These are phyloP conservation scores for Raddia guianensis DNA, from an alignment of 176 grass and related monocot species.

Conservation along the genomic window DNA sequence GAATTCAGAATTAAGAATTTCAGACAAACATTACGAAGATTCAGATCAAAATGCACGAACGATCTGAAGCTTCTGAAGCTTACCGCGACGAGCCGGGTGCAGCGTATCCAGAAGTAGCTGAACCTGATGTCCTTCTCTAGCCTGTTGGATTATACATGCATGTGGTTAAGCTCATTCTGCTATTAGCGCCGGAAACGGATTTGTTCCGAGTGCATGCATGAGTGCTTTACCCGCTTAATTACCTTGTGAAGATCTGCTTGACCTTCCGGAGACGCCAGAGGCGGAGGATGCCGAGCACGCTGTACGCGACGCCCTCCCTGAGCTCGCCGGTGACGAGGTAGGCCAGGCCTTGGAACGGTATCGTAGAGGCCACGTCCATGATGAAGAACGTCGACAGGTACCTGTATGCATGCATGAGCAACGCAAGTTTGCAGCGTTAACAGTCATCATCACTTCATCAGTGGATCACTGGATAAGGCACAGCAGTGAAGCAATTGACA, in stretches of 20 bases:
- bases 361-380: slow-evolving; percentile 91
- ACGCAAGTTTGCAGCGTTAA: background rate
- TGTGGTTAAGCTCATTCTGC: slow-evolving; percentile 4
- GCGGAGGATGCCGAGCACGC: slow-evolving; percentile 72
- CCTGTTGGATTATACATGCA: slow-evolving; percentile 28
- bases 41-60: background rate
- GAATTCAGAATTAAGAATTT: background rate
- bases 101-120: slow-evolving; percentile 98
- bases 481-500: no score
- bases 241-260: slow-evolving; percentile 96
- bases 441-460: no score
- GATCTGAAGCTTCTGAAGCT: background rate
- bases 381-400: slow-evolving; percentile 94
- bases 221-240: background rate
- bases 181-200: background rate
- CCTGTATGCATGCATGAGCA: slow-evolving; percentile 16
- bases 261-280: slow-evolving; percentile 93
- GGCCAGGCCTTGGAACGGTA: slow-evolving; percentile 77
- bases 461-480: no score
- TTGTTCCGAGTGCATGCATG: no score
- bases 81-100: slow-evolving; percentile 64
- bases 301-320: slow-evolving; percentile 56
- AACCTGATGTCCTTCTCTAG: slow-evolving; percentile 97
- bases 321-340: slow-evolving; percentile 73
- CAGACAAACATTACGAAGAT: background rate